phyloP scores from a whole-genome alignment of 768 basidiomycete species.

The Cubamyces lactineus region DNA sequence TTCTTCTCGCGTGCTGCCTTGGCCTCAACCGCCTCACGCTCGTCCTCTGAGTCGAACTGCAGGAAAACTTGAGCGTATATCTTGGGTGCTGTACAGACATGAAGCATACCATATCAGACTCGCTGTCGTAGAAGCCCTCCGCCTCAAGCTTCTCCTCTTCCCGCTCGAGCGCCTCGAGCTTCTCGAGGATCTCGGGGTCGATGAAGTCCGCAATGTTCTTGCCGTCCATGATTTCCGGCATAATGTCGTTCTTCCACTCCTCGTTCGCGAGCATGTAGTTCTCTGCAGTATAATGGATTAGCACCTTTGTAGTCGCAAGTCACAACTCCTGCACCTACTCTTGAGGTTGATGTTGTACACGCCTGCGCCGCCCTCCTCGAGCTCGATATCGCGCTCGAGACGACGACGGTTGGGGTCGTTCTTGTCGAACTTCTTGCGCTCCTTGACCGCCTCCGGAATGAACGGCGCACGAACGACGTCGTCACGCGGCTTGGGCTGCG shows the following conservation, averaged over 20 bases:
- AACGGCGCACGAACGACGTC: conserved; percentile 86
- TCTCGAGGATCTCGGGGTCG: conserved; percentile 95
- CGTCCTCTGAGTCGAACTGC: conserved; percentile 64
- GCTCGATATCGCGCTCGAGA: conserved; percentile 81
- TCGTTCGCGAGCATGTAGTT: conserved; percentile 87
- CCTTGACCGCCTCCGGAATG: conserved; percentile 85
- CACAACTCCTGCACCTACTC: conserved; percentile 54
- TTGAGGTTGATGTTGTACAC: conserved; percentile 90
- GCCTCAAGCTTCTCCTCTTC: conserved; percentile 94
- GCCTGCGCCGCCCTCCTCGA: conserved; percentile 86
- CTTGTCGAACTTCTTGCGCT: conserved; percentile 83
- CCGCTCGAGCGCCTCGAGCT: conserved; percentile 94
- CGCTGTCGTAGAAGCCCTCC: conserved; percentile 94
- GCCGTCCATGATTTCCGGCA: conserved; percentile 99
- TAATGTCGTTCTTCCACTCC: conserved; percentile 93
- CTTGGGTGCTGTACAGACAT: neutral
- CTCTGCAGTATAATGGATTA: conserved; percentile 51
- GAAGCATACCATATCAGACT: conserved; percentile 76
- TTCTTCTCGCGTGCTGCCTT: conserved; percentile 63
- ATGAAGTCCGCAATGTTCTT: conserved; percentile 99
- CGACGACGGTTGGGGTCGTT: conserved; percentile 75
- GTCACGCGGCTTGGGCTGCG: conserved; percentile 87
- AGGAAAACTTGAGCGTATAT: neutral
- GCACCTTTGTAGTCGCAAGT: neutral
- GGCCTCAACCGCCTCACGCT: conserved; percentile 72